Base-by-base conservation (phyloP, 306 rosid genomes). In the Rubus parviflorus region DNA sequence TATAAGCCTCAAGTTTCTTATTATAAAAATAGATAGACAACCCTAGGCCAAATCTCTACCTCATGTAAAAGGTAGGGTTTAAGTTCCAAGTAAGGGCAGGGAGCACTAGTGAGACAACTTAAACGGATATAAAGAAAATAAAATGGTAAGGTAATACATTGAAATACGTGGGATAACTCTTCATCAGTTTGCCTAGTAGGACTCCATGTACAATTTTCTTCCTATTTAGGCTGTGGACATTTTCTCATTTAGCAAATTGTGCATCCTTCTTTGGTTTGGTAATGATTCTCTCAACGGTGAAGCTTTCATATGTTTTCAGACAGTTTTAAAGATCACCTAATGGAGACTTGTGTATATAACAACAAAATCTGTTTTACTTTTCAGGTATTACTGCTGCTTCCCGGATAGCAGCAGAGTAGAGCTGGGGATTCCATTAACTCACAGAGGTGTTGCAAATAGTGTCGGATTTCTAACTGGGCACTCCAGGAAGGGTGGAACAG, bases 351-450 rank as follows among this genome's bases (percentile, higher is more conserved):
- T 40, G 46, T 52, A 17, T 48, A 69, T 37, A 3, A 51, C 43
- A 49, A 69, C 23, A 56, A 20, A 20, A 22, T 54, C 52, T 22
- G 20, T 72, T 42, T 82, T 78, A 61, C 62, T 47, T 75, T 81
- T 77, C 85, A 94, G 98, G 97, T 51, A 92, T 92, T 75, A 94
- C 98, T 47, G 97, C 98, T 57, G 98, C 98, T 37, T 94, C 98
- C 41, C 97, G 98, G 75, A 94, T 94, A 83, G 86, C 98, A 25
- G 97, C 97, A n/a, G n/a, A n/a, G n/a, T n/a, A 5, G 89, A 89
- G 84, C 70, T 94, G 35, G 98, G 97, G 72, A 88, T 94, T 81
- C 98, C 97, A 12, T 82, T 94, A 75, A 94, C 98, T 62, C 98
- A 94, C 70, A 87, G 97, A 4, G 97, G 97, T 38, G 83, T 94